Evolutionary conservation across 257 asterid genomes (phyloP).

Genomic region (Solanum stenotomum): DNA sequence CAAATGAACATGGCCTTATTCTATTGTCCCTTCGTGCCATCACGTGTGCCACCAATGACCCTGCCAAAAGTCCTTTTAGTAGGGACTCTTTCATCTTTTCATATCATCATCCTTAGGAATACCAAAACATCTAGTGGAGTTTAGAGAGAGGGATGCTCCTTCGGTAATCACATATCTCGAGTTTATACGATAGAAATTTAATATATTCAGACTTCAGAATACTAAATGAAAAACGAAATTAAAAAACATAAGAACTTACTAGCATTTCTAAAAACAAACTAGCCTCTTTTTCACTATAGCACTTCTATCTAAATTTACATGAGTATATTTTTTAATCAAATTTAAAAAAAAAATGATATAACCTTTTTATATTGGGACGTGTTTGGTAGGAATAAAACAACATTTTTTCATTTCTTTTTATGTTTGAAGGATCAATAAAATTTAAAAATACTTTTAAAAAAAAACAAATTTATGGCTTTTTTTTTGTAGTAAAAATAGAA

Average conservation of each 20-base stretch:
- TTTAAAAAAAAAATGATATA: too few relatives aligned
- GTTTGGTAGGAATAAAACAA: too few relatives aligned
- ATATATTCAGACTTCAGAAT: rapidly evolving
- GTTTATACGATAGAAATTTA: rapidly evolving
- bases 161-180: too few relatives aligned
- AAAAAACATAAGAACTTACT: too few relatives aligned
- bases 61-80: neutral
- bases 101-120: neutral
- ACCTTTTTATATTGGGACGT: neutral
- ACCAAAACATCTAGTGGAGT: too few relatives aligned
- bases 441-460: too few relatives aligned
- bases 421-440: too few relatives aligned
- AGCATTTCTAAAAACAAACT: neutral
- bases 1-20: neutral
- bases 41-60: neutral
- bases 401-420: too few relatives aligned
- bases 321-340: neutral
- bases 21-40: neutral
- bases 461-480: too few relatives aligned
- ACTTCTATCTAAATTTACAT: neutral
- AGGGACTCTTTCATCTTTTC: neutral
- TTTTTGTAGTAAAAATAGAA: too few relatives aligned
- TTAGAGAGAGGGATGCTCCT: too few relatives aligned
- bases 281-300: neutral
- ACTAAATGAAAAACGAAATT: too few relatives aligned